These are phyloP conservation scores for Letharia columbiana DNA, from an alignment of 495 filamentous ascomycete species.

Conservation along the genomic window DNA sequence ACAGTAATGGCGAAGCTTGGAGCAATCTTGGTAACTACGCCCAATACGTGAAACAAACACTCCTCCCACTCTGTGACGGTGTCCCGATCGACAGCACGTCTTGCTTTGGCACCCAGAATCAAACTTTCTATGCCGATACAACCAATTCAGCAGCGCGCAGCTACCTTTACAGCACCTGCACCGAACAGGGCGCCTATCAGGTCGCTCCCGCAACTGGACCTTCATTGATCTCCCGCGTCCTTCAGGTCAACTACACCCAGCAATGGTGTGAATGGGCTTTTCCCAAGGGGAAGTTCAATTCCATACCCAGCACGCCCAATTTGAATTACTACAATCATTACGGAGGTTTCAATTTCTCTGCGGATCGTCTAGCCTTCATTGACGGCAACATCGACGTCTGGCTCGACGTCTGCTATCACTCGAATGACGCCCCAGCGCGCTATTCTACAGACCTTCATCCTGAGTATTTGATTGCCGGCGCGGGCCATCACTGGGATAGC, in stretches of 20 bases:
- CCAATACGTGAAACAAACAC: constrained; percentile 37
- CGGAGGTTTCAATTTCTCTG: constrained; percentile 36
- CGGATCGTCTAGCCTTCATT: constrained; percentile 41
- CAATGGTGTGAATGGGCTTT: constrained; percentile 47
- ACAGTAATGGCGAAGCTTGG: constrained; percentile 41
- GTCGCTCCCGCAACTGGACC: constrained; percentile 36
- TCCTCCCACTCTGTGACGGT: constrained; percentile 35
- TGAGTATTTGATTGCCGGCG: constrained; percentile 36
- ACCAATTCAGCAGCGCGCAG: constrained; percentile 33
- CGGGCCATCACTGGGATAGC: constrained; percentile 45
- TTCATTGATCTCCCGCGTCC: constrained; percentile 34
- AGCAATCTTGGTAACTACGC: constrained; percentile 40
- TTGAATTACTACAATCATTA: constrained; percentile 34
- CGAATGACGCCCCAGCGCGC: constrained; percentile 31
- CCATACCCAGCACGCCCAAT: constrained; percentile 36
- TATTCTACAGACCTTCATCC: constrained; percentile 33
- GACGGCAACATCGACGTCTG: constrained; percentile 42
- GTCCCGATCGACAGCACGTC: constrained; percentile 35
- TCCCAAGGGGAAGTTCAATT: constrained; percentile 35
- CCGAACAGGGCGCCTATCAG: constrained; percentile 42
- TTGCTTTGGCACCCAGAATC: constrained; percentile 40
- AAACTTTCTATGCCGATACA: constrained; percentile 33
- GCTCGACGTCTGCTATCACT: constrained; percentile 41
- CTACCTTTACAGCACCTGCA: constrained; percentile 41
- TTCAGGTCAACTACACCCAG: constrained; percentile 42